A percentile compares a stretch with the other conserved stretches of the same genome.
Evolutionary conservation across 352 stramenopile genomes (phyloP).

Genomic region (Pythium chondricola): DNA sequence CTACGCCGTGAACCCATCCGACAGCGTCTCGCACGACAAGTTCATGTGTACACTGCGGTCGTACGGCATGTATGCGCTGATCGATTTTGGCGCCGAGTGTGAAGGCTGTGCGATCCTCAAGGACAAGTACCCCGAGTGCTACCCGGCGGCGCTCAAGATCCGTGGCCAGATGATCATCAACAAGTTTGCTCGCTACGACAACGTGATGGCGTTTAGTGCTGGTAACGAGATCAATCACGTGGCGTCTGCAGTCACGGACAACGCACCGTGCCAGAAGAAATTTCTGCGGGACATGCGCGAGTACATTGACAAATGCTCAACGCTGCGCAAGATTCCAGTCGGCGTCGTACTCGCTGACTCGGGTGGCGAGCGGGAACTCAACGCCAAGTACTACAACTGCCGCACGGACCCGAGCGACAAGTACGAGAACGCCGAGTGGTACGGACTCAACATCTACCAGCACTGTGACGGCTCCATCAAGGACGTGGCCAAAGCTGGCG

Average conservation of each 20-base stretch:
- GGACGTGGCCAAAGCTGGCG: not conserved
- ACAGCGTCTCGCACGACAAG: conserved; percentile 58
- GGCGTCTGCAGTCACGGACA: conserved; percentile 28
- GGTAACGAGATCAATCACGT: conserved; percentile 83
- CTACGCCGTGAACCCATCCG: conserved; percentile 77
- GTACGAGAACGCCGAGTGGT: conserved; percentile 82
- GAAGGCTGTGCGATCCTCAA: conserved; percentile 48
- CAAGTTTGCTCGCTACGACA: conserved; percentile 82
- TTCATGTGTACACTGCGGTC: conserved; percentile 84
- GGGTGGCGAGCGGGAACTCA: conserved; percentile 39
- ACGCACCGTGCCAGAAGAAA: conserved; percentile 87
- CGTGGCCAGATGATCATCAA: conserved; percentile 73
- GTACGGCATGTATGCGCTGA: conserved; percentile 70
- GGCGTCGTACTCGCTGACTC: conserved; percentile 70
- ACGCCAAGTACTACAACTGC: conserved; percentile 86
- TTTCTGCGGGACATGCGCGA: conserved; percentile 80
- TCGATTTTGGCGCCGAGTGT: conserved; percentile 58
- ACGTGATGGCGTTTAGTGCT: conserved; percentile 69
- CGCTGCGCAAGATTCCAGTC: conserved; percentile 69
- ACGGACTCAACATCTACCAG: conserved; percentile 55
- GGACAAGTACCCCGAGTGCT: conserved; percentile 46
- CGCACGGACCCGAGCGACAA: conserved; percentile 52
- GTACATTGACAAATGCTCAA: conserved; percentile 49
- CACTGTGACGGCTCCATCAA: not conserved
- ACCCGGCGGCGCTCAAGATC: conserved; percentile 48